phyloP scores from a whole-genome alignment of 1,139 yeast genomes.

The Scheffersomyces lignicola region DNA sequence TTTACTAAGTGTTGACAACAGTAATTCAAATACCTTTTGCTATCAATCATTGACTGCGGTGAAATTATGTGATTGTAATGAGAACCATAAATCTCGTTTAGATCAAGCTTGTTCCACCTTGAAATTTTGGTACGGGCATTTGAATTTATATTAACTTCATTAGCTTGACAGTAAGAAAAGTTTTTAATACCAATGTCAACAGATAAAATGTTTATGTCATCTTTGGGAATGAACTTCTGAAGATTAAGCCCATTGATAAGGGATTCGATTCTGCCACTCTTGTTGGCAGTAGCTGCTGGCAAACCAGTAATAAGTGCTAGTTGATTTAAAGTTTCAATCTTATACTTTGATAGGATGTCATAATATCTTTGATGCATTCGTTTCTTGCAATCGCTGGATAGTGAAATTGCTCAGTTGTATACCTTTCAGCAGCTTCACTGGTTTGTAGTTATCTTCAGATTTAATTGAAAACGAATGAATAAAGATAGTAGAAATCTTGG shows the following conservation, averaged over 20 bases:
- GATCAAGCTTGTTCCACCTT: conserved; percentile 33
- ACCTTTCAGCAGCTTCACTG: too few relatives aligned
- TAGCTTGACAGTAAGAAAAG: conserved; percentile 36
- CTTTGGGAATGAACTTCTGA: conserved; percentile 10
- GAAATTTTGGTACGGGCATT: conserved; percentile 10
- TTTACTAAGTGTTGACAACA: conserved; percentile 17
- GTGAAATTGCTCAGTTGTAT: too few relatives aligned
- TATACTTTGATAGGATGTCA: conserved; percentile 10
- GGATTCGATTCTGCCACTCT: conserved; percentile 24
- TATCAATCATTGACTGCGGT: conserved; percentile 19
- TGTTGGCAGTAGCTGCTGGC: conserved; percentile 23
- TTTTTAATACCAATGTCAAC: conserved; percentile 45
- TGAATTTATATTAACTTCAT: conserved; percentile 13
- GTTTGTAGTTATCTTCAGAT: too few relatives aligned
- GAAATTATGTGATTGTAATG: conserved; percentile 12
- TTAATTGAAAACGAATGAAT: too few relatives aligned
- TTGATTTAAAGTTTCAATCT: conserved; percentile 25
- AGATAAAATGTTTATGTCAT: conserved; percentile 18
- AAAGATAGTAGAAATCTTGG: too few relatives aligned
- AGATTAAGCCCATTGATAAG: conserved; percentile 23
- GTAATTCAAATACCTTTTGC: conserved; percentile 24
- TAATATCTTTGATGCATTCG: not conserved
- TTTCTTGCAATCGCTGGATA: too few relatives aligned
- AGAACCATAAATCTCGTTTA: conserved; percentile 13
- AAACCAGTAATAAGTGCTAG: conserved; percentile 38